Evolutionary conservation across 2,329 filamentous ascomycete genomes (phyloP), one percentile per base, ranked within the genome.

Genomic region (Coniochaeta sp.): DNA sequence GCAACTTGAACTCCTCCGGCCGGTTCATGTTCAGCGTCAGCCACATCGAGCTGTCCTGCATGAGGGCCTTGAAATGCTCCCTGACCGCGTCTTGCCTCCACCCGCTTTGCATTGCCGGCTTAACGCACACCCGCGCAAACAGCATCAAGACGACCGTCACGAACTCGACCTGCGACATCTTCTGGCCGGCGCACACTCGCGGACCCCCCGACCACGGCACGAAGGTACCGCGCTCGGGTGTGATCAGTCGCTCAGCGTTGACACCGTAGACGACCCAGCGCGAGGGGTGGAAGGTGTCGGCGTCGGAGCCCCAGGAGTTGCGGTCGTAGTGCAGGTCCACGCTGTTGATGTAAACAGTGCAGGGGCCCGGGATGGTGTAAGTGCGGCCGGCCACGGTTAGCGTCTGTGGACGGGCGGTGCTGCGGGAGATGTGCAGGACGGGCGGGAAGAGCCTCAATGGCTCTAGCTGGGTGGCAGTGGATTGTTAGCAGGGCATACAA

Each of bases 131-230:
- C 26, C 59, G 24, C 17, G 69, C 63, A 34, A 80, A 69, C 14
- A 81, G 63, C 1, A 72, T 72, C 60, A 75, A 66, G 26, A 84
- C 65, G 2, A 78, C 74, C 14, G 74, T 75, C 4, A 77, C 74
- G 66, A 83, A 82, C 66, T 84, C 81, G 2, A 84, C 81, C 68
- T 84, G 78, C 1, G 80, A 72, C 73, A 84, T 80, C 65, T 82
- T 82, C 71, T 78, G 73, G 1, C 81, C 81, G 0, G 80, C 79
- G 65, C 81, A 84, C 4, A 78, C 68, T 5, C 81, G 67, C 12
- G 80, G 79, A 0, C 81, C 81, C 3, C 63, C 67, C 0, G 77
- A 76, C 79, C 80, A 84, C 0, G 80, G 74, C 1, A 77, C 50
- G 61, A 75, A 84, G 0, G 70, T 68, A 1, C 77, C 77, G 44